Evolutionary conservation across 2,329 filamentous ascomycete species (phyloP).

Genomic region (Pestalotiopsis fici): DNA sequence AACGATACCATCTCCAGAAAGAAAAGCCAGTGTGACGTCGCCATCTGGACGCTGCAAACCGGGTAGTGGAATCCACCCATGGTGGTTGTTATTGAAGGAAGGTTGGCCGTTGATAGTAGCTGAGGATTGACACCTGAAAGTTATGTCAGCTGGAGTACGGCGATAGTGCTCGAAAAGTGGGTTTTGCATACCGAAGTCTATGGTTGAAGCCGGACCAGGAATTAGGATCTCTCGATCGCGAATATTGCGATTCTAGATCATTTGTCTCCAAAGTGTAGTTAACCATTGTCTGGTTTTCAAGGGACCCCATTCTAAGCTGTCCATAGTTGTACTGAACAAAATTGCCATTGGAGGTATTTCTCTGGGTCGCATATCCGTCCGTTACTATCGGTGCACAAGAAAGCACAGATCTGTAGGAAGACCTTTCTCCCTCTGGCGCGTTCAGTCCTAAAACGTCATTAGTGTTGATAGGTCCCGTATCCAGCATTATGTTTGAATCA

Average conservation of each 20-base stretch:
- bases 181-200: too few species aligned
- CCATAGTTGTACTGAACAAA: too few species aligned
- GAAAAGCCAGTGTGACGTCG: background rate
- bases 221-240: too few species aligned
- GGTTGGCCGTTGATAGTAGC: background rate
- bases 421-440: background rate
- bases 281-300: too few species aligned
- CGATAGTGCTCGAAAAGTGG: background rate
- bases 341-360: background rate
- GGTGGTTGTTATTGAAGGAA: too few species aligned
- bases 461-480: conserved; percentile 1
- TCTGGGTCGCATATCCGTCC: background rate
- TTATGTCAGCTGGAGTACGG: too few species aligned
- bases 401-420: background rate
- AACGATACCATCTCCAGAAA: background rate
- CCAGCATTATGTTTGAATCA: background rate
- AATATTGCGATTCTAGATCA: background rate
- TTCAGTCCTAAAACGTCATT: conserved; percentile 5
- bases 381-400: conserved; percentile 3
- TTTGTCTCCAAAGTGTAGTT: background rate
- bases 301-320: too few species aligned
- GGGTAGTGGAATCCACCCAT: background rate
- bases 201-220: too few species aligned
- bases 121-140: too few species aligned
- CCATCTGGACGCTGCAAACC: background rate